These are phyloP conservation scores for Acanthochlamys bracteata DNA, from an alignment of 106 monocot species.

Conservation along the genomic window DNA sequence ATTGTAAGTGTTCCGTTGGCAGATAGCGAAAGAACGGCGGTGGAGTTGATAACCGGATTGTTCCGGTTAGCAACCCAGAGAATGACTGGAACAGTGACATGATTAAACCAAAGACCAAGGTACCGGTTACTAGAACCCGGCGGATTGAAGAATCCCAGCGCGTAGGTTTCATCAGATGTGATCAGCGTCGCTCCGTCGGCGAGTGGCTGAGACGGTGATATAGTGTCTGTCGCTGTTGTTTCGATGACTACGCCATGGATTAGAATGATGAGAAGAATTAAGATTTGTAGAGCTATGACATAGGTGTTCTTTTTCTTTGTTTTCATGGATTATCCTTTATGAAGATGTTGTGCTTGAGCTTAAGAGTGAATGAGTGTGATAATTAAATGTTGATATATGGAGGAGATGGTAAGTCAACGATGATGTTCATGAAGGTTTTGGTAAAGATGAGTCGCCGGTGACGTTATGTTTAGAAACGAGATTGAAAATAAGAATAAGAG, in stretches of 20 bases:
- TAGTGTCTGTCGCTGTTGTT: not conserved
- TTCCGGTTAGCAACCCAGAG: not conserved
- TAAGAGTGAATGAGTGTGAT: no score
- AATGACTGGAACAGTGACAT: not conserved
- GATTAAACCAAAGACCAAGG: constrained; percentile 1
- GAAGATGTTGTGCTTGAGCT: no score
- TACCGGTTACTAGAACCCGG: not conserved
- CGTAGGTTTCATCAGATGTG: not conserved
- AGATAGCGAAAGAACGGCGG: not conserved
- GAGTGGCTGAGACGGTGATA: not conserved
- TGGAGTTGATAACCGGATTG: not conserved
- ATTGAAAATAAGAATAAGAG: no score
- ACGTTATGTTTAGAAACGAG: no score
- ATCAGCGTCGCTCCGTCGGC: not conserved
- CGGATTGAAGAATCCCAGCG: constrained; percentile 4
- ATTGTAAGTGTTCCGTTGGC: not conserved
- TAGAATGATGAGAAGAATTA: no score
- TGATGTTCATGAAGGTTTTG: no score
- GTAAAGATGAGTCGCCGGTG: no score
- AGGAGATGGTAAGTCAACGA: no score
- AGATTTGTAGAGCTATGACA: no score
- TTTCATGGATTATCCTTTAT: no score
- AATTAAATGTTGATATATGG: no score
- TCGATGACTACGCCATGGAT: not conserved
- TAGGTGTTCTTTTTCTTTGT: no score